phyloP scores from a whole-genome alignment of 371 early-diverging fungal genomes.

The Mucor velutinosus region DNA sequence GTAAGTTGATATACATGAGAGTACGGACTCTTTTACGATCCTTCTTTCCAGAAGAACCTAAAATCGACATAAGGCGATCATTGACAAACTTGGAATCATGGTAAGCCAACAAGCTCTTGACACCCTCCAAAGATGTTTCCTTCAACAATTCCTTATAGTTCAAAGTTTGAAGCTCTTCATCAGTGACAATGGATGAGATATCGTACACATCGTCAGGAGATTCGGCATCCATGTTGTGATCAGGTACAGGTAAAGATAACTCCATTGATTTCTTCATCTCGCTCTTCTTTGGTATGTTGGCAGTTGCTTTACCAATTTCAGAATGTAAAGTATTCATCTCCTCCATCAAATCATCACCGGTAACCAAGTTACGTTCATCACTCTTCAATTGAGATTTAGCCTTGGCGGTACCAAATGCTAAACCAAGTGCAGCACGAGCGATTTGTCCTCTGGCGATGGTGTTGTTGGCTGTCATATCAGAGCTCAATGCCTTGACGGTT shows the following conservation, averaged over 20 bases:
- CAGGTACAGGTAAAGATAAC: conserved; percentile 72
- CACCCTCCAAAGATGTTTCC: conserved; percentile 39
- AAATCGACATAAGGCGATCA: conserved; percentile 41
- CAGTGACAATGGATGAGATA: conserved; percentile 66
- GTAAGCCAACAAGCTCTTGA: conserved; percentile 47
- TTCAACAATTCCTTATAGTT: conserved; percentile 58
- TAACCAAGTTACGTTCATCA: conserved; percentile 82
- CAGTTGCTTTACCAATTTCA: conserved; percentile 61
- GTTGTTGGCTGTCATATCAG: background rate
- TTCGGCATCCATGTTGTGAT: conserved; percentile 65
- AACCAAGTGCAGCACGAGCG: conserved; percentile 79
- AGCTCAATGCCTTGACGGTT: conserved; percentile 65
- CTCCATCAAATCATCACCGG: conserved; percentile 52
- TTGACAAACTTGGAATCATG: conserved; percentile 54
- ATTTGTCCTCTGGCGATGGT: conserved; percentile 20
- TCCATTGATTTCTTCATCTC: conserved; percentile 55
- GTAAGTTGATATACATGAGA: conserved; percentile 71
- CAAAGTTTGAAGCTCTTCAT: conserved; percentile 61
- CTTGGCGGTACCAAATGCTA: conserved; percentile 92
- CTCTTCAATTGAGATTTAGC: conserved; percentile 76
- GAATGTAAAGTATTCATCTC: conserved; percentile 61
- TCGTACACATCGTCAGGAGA: conserved; percentile 77
- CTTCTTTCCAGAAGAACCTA: conserved; percentile 61
- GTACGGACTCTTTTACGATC: conserved; percentile 60
- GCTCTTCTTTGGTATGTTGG: conserved; percentile 50